phyloP scores from a whole-genome alignment of 2,329 filamentous ascomycete genomes.

The Claviceps africana region DNA sequence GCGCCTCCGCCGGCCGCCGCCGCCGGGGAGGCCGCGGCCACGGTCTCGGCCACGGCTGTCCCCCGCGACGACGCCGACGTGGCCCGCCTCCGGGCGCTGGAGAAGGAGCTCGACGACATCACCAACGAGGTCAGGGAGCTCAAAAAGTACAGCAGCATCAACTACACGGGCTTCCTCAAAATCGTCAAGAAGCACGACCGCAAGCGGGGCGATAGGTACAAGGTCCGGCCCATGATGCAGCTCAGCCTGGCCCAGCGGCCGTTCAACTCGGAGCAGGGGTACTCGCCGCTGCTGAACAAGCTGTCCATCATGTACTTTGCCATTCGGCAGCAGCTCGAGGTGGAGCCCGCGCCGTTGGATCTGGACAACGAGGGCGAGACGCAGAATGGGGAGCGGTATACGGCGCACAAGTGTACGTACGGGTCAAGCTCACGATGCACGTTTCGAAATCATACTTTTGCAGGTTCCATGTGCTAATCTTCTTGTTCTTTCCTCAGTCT shows the following conservation, averaged over 20 bases:
- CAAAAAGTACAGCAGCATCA: slow-evolving; percentile 88
- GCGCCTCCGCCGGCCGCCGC: slow-evolving; percentile 33
- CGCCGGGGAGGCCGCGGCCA: slow-evolving; percentile 6
- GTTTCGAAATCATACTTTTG: not conserved
- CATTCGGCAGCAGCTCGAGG: slow-evolving; percentile 70
- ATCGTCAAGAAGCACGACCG: slow-evolving; percentile 98
- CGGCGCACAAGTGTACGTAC: slow-evolving; percentile 66
- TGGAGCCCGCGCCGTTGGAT: slow-evolving; percentile 27
- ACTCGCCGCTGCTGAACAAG: slow-evolving; percentile 77
- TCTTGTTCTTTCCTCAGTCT: slow-evolving; percentile 40
- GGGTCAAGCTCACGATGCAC: not conserved
- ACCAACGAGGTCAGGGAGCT: slow-evolving; percentile 85
- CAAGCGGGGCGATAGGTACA: slow-evolving; percentile 74
- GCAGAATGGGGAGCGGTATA: slow-evolving; percentile 59
- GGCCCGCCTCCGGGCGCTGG: slow-evolving; percentile 52
- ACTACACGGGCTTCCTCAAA: slow-evolving; percentile 96
- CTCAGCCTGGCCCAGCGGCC: slow-evolving; percentile 76
- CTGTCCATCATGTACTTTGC: slow-evolving; percentile 94
- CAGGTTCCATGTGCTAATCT: not conserved
- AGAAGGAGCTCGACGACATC: slow-evolving; percentile 71
- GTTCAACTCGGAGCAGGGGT: slow-evolving; percentile 84
- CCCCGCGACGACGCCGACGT: slow-evolving; percentile 32
- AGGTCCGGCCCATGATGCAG: slow-evolving; percentile 81
- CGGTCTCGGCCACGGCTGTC: slow-evolving; percentile 2
- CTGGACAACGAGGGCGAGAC: slow-evolving; percentile 40